Percentiles rank a stretch among this genome's conserved stretches.
Conservation (phyloP, 805 yeast genomes). For the Candida rishiriensis region DNA sequence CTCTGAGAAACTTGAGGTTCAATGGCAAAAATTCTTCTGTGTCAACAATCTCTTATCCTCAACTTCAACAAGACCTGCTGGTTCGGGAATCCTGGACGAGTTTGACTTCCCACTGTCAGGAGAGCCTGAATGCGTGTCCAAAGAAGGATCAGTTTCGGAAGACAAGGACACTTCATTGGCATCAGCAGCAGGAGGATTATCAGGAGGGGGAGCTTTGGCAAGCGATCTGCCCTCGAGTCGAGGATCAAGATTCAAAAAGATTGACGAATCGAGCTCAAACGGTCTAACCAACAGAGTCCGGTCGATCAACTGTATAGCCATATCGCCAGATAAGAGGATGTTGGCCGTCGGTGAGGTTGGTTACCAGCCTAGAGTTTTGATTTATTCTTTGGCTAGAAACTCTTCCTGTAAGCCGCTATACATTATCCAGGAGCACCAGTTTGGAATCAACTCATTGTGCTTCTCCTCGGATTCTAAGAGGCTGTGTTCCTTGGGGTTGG, state of each 20-base stretch:
- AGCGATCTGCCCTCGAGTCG: conserved; percentile 4
- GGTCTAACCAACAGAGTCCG: conserved; percentile 38
- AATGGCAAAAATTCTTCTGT: conserved; percentile 46
- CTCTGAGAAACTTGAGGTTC: conserved; percentile 19
- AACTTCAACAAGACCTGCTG: not conserved
- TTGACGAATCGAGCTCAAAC: conserved; percentile 14
- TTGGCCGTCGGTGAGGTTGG: conserved; percentile 73
- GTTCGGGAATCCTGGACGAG: conserved; percentile 20
- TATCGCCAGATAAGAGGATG: conserved; percentile 49
- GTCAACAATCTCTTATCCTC: conserved; percentile 32
- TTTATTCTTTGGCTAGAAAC: conserved; percentile 53
- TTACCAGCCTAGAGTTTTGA: conserved; percentile 58
- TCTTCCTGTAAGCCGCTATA: conserved; percentile 46
- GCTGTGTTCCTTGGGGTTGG: conserved; percentile 59
- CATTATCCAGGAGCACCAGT: conserved; percentile 56
- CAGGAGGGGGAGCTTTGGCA: not conserved
- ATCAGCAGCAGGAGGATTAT: not conserved
- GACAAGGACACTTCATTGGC: conserved; percentile 3
- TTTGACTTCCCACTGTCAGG: conserved; percentile 32
- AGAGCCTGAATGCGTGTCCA: conserved; percentile 28
- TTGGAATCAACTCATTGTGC: conserved; percentile 51
- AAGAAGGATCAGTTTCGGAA: conserved; percentile 13
- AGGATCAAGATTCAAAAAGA: conserved; percentile 12
- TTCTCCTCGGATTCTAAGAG: conserved; percentile 56
- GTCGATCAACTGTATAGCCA: conserved; percentile 51